Evolutionary conservation across 768 basidiomycete species (phyloP).

Genomic region (Termitomyces bulborhizus): DNA sequence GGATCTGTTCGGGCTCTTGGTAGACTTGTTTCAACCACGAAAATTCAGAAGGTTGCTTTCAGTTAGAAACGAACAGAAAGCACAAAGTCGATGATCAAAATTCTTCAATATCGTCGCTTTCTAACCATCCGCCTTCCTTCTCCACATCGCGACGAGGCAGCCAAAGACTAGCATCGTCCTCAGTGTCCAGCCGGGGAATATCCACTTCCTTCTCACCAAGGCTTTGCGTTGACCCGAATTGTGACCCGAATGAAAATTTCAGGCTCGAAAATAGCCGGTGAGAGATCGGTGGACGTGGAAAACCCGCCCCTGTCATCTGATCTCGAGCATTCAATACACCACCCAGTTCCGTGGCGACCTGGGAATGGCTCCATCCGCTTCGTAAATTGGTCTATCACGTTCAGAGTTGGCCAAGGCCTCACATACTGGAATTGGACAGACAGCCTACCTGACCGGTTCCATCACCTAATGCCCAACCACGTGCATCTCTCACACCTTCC

Average conservation of each 20-base stretch:
- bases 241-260: slow-evolving; percentile 33
- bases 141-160: slow-evolving; percentile 22
- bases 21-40: too few species aligned
- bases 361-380: slow-evolving; percentile 44
- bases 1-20: too few species aligned
- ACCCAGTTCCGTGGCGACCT: slow-evolving; percentile 54
- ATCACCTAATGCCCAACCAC: slow-evolving; percentile 47
- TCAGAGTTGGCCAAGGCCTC: slow-evolving; percentile 13
- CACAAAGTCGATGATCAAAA: slow-evolving; percentile 20
- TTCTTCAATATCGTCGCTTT: slow-evolving; percentile 56
- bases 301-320: slow-evolving; percentile 8
- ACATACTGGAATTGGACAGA: background rate
- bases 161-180: slow-evolving; percentile 21
- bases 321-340: slow-evolving; percentile 50
- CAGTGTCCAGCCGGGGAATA: slow-evolving; percentile 12
- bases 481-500: slow-evolving; percentile 50
- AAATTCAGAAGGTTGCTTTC: background rate
- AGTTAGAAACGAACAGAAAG: background rate
- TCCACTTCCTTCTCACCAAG: slow-evolving; percentile 28
- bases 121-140: slow-evolving; percentile 45
- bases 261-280: slow-evolving; percentile 50
- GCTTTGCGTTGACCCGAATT: slow-evolving; percentile 23
- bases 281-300: slow-evolving; percentile 21
- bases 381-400: slow-evolving; percentile 11
- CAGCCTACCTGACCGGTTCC: slow-evolving; percentile 10